phyloP scores from a whole-genome alignment of 2,329 filamentous ascomycete species.

The Epicoccum sorghinum region DNA sequence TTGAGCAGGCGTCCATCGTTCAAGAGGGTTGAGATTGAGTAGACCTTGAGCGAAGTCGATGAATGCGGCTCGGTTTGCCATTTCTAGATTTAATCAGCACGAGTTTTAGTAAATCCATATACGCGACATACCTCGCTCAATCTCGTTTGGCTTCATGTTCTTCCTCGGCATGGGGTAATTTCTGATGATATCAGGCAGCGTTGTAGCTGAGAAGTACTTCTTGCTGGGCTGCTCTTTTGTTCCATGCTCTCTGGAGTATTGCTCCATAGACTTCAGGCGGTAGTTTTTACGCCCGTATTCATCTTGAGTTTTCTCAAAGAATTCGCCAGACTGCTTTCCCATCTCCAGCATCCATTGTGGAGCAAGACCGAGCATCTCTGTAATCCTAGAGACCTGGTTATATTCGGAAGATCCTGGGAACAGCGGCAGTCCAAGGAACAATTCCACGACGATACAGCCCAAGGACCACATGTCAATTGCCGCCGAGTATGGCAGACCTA shows the following conservation, averaged over 20 bases:
- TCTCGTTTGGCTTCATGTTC: slow-evolving; percentile 97
- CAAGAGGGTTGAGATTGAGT: slow-evolving; percentile 91
- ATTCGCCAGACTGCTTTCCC: slow-evolving; percentile 96
- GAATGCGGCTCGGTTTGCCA: slow-evolving; percentile 96
- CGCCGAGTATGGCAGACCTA: slow-evolving; percentile 96
- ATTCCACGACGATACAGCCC: slow-evolving; percentile 95
- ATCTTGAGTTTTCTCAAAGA: slow-evolving; percentile 91
- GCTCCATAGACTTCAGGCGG: slow-evolving; percentile 94
- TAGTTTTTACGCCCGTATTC: slow-evolving; percentile 93
- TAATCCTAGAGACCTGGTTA: slow-evolving; percentile 95
- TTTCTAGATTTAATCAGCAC: slow-evolving; percentile 67
- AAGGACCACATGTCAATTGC: slow-evolving; percentile 99
- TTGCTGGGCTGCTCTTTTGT: slow-evolving; percentile 99
- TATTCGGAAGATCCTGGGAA: slow-evolving; percentile 99
- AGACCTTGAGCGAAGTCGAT: slow-evolving; percentile 97
- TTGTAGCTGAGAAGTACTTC: slow-evolving; percentile 97
- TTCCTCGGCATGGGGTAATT: slow-evolving; percentile 98
- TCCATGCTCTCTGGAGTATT: slow-evolving; percentile 92
- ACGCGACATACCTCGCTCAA: slow-evolving; percentile 79
- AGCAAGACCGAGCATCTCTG: slow-evolving; percentile 96
- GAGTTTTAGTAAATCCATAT: not conserved
- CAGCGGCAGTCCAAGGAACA: slow-evolving; percentile 91
- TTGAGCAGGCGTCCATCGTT: slow-evolving; percentile 97
- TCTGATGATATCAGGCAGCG: slow-evolving; percentile 94
- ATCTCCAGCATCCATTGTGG: slow-evolving; percentile 99